These are phyloP conservation scores for Ascochyta rabiei DNA, from an alignment of 2,329 filamentous ascomycete genomes.

Conservation along the genomic window DNA sequence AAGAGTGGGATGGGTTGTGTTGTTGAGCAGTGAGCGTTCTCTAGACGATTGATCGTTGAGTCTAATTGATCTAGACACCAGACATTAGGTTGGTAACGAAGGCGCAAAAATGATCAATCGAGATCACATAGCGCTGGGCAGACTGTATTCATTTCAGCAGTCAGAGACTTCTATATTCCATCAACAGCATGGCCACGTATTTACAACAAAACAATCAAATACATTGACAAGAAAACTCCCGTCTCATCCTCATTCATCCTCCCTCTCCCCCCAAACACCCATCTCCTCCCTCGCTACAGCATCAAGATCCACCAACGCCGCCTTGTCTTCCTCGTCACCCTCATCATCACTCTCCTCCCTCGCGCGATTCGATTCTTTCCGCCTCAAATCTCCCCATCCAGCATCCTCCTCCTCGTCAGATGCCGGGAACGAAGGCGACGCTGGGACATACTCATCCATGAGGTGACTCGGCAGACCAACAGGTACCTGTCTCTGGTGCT, in stretches of 20 bases:
- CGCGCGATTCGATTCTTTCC: constrained; percentile 28
- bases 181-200: too few species aligned
- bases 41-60: not conserved
- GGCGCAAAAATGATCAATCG: too few species aligned
- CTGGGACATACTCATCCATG: constrained; percentile 45
- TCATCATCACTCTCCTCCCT: constrained; percentile 26
- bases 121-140: too few species aligned
- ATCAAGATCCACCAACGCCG: constrained; percentile 41
- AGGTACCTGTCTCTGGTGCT: constrained; percentile 19
- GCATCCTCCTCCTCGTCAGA: constrained; percentile 39
- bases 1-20: too few species aligned
- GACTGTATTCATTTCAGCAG: not conserved
- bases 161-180: not conserved
- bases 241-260: constrained; percentile 21
- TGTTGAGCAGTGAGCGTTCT: not conserved
- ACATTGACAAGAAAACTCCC: not conserved
- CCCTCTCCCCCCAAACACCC: constrained; percentile 44
- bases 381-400: constrained; percentile 42
- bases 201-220: too few species aligned
- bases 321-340: constrained; percentile 17
- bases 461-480: constrained; percentile 39
- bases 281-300: constrained; percentile 45
- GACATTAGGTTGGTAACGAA: too few species aligned
- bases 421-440: constrained; percentile 25
- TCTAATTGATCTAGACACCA: not conserved